Evolutionary conservation across 2,329 filamentous ascomycete species (phyloP).

Genomic region (Chaetothyriales sp.): DNA sequence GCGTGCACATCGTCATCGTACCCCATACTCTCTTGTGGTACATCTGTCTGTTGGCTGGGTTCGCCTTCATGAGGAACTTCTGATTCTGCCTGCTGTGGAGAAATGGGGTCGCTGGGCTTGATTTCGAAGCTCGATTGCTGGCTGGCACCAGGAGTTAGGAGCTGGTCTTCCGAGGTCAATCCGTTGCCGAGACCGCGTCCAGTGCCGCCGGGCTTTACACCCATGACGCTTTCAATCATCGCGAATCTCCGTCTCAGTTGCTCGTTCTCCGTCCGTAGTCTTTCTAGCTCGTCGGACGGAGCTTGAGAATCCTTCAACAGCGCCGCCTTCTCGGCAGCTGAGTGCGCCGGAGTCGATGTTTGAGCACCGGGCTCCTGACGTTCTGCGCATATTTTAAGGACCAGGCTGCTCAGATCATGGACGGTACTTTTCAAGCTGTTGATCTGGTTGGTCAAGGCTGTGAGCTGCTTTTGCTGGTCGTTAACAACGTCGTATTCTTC

Average conservation of each 20-base stretch:
- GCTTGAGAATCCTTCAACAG: constrained; percentile 6
- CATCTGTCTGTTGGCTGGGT: background rate
- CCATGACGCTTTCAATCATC: constrained; percentile 8
- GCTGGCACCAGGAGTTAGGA: constrained; percentile 8
- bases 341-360: background rate
- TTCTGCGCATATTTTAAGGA: constrained; percentile 8
- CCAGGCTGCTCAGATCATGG: constrained; percentile 8
- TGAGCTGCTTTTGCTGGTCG: constrained; percentile 10
- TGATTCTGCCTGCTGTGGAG: background rate
- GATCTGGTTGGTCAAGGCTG: constrained; percentile 7
- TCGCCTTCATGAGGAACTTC: background rate
- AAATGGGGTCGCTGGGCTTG: background rate
- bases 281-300: constrained; percentile 5
- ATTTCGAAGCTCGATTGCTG: background rate
- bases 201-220: background rate
- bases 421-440: constrained; percentile 8
- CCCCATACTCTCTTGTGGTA: background rate
- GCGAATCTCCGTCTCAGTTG: constrained; percentile 11
- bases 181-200: background rate
- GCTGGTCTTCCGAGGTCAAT: background rate
- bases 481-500: constrained; percentile 2
- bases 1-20: no score
- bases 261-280: constrained; percentile 14
- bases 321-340: constrained; percentile 2
- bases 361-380: background rate